Evolutionary conservation across 192 early-diverging fungal species (phyloP).

Genomic region (Linnemannia hyalina): DNA sequence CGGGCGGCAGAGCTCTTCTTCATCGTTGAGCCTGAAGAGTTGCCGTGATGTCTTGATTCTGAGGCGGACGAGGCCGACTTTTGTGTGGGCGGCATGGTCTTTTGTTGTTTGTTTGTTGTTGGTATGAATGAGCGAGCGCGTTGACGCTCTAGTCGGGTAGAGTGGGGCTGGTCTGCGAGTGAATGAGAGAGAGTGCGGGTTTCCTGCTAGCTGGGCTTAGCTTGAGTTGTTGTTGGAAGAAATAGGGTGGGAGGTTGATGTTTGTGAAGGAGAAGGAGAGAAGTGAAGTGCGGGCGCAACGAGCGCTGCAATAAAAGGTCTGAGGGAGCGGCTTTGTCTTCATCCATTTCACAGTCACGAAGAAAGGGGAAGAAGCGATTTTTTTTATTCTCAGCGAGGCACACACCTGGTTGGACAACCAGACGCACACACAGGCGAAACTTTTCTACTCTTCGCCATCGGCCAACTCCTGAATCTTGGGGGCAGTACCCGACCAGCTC

Average conservation of each 20-base stretch:
- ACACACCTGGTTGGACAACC: background rate
- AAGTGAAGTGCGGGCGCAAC: background rate
- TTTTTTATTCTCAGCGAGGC: background rate
- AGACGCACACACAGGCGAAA: background rate
- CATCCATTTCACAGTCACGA: background rate
- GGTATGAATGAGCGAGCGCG: background rate
- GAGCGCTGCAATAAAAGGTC: background rate
- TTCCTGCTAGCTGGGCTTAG: no score
- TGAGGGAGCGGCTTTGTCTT: background rate
- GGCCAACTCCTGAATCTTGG: slow-evolving; percentile 52
- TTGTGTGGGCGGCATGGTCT: slow-evolving; percentile 1
- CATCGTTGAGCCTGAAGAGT: background rate
- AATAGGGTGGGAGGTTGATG: no score
- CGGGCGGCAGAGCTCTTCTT: background rate
- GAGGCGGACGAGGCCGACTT: slow-evolving; percentile 12
- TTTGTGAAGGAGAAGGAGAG: background rate
- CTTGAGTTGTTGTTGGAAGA: background rate
- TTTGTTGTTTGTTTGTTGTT: background rate
- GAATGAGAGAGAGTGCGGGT: background rate
- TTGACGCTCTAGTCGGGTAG: background rate
- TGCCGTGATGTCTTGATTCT: slow-evolving; percentile 10
- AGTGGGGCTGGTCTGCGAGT: background rate
- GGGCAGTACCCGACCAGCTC: slow-evolving; percentile 47
- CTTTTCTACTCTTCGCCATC: slow-evolving; percentile 42
- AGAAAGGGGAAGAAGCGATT: background rate